These are phyloP conservation scores for Nematocida sp. DNA, from an alignment of 371 early-diverging fungal species.

Conservation along the genomic window DNA sequence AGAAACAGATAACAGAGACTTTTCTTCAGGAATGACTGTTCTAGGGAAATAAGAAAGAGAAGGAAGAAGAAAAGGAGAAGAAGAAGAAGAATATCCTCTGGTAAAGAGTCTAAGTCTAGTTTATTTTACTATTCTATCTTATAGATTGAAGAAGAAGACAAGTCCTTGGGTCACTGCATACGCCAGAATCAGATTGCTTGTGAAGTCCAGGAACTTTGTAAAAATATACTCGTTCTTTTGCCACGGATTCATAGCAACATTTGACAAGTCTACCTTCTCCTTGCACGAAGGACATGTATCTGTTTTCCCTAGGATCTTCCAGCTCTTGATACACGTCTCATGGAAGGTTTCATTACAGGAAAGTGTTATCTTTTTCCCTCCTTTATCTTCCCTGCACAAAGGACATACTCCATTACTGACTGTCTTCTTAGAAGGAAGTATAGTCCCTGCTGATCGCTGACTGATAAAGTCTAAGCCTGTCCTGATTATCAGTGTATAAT, in stretches of 20 bases:
- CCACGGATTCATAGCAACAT: constrained; percentile 53
- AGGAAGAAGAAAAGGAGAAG: too few relatives aligned
- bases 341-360: constrained; percentile 67
- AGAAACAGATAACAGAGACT: too few relatives aligned
- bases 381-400: constrained; percentile 15
- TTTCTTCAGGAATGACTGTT: too few relatives aligned
- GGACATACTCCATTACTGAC: constrained; percentile 36
- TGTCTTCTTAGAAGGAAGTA: constrained; percentile 29
- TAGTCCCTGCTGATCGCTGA: constrained; percentile 36
- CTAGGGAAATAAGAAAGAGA: too few relatives aligned
- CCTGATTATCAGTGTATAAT: constrained; percentile 61
- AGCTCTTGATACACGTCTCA: constrained; percentile 80
- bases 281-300: constrained; percentile 81
- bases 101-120: background rate
- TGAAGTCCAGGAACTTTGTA: constrained; percentile 58
- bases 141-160: constrained; percentile 25
- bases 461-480: constrained; percentile 58
- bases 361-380: constrained; percentile 49
- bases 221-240: constrained; percentile 59
- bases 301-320: constrained; percentile 83
- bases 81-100: background rate
- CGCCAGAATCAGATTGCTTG: constrained; percentile 59
- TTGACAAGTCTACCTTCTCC: constrained; percentile 63
- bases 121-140: background rate
- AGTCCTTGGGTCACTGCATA: constrained; percentile 51